A percentile compares a stretch with the other conserved stretches of the same genome.
Evolutionary conservation across 805 yeast species (phyloP).

Genomic region (Hanseniaspora jakobsenii): DNA sequence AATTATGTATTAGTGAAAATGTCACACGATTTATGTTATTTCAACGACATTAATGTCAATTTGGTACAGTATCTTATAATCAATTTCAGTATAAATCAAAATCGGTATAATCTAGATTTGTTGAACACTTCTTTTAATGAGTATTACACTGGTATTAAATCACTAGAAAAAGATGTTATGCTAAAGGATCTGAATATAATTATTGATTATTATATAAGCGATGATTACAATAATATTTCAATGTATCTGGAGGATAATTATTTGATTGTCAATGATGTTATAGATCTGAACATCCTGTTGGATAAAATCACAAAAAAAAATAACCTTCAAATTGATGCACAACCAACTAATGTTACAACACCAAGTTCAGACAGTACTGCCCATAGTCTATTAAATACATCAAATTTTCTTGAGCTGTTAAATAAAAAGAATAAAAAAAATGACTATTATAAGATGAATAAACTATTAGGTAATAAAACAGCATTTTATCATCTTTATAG

Average conservation of each 20-base stretch:
- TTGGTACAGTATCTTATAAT: background rate
- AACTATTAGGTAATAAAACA: slow-evolving; percentile 19
- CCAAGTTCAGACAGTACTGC: no score
- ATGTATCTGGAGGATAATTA: background rate
- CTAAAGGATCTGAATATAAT: background rate
- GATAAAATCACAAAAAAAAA: slow-evolving; percentile 6
- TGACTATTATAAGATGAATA: slow-evolving; percentile 17
- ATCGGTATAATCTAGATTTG: slow-evolving; percentile 8
- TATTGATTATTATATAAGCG: slow-evolving; percentile 1
- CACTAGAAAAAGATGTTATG: background rate
- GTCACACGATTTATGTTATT: no score
- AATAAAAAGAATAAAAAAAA: background rate
- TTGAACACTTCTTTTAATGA: slow-evolving; percentile 1
- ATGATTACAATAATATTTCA: background rate
- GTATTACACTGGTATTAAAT: background rate
- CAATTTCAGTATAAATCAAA: background rate
- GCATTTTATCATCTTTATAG: slow-evolving; percentile 22
- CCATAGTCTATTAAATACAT: no score
- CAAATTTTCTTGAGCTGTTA: no score
- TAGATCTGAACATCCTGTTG: slow-evolving; percentile 3
- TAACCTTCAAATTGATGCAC: slow-evolving; percentile 19
- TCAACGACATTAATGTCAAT: slow-evolving; percentile 9
- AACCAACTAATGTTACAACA: no score
- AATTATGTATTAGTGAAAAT: no score
- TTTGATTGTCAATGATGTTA: background rate